These are phyloP conservation scores for Marasmius sp. DNA, from an alignment of 1,284 basidiomycete genomes.

Conservation along the genomic window DNA sequence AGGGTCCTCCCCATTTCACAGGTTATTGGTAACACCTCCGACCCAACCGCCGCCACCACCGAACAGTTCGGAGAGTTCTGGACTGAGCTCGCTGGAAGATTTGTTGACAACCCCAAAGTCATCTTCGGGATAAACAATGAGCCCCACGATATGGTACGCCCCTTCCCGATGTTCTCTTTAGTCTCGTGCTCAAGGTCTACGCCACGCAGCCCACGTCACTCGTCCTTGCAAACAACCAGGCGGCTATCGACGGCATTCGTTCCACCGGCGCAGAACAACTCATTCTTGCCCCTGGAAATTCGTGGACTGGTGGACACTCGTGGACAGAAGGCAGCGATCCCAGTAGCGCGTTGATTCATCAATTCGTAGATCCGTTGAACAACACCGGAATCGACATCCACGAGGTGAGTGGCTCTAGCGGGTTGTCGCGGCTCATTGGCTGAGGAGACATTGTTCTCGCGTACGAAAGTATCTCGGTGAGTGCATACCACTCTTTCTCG, in stretches of 20 bases:
- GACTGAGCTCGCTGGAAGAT: conserved; percentile 35
- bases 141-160: conserved; percentile 41
- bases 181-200: neutral
- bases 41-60: conserved; percentile 43
- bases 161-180: neutral
- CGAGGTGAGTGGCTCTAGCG: conserved; percentile 27
- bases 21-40: conserved; percentile 44
- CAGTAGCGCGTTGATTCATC: conserved; percentile 42
- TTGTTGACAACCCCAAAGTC: conserved; percentile 34
- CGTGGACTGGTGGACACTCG: conserved; percentile 44
- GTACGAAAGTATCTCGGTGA: conserved; percentile 29
- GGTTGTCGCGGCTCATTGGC: neutral
- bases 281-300: conserved; percentile 46
- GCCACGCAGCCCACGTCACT: conserved; percentile 35
- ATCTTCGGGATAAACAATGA: conserved; percentile 46
- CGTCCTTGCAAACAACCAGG: conserved; percentile 41
- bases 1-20: conserved; percentile 12
- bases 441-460: neutral
- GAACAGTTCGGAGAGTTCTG: conserved; percentile 37
- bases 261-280: conserved; percentile 39
- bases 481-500: neutral
- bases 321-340: conserved; percentile 40
- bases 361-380: conserved; percentile 37
- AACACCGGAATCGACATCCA: conserved; percentile 48
- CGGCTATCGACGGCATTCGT: conserved; percentile 43